These are phyloP conservation scores for Phytophthora nicotianae DNA, from an alignment of 352 stramenopile genomes.

Conservation along the genomic window DNA sequence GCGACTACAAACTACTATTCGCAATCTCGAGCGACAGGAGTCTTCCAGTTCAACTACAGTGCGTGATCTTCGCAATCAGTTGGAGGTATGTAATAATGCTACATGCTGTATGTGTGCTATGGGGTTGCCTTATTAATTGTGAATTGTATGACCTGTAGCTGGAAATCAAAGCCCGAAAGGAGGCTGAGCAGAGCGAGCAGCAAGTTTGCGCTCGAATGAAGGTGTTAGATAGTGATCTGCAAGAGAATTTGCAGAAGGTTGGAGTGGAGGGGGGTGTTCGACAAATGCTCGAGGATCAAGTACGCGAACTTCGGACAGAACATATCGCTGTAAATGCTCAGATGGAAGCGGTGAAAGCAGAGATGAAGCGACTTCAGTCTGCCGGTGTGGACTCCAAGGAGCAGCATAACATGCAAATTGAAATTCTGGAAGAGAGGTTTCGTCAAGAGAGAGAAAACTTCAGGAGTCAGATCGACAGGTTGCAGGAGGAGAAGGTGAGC, in stretches of 20 bases:
- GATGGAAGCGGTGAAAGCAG: constrained; percentile 72
- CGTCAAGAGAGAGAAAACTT: constrained; percentile 43
- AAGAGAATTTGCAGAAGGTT: constrained; percentile 59
- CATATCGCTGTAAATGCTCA: constrained; percentile 82
- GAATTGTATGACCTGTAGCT: constrained; percentile 19
- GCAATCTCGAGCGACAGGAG: constrained; percentile 59
- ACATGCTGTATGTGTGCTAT: not conserved
- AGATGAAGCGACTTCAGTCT: constrained; percentile 63
- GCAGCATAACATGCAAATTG: constrained; percentile 38
- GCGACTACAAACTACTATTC: constrained; percentile 50
- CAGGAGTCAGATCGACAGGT: constrained; percentile 52
- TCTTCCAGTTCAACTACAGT: constrained; percentile 46
- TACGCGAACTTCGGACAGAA: constrained; percentile 72
- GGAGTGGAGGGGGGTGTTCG: constrained; percentile 68
- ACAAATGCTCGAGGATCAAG: constrained; percentile 75
- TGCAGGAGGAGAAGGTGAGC: constrained; percentile 79
- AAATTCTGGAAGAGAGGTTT: constrained; percentile 42
- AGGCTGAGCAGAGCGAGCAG: constrained; percentile 45
- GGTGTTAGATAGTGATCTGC: constrained; percentile 51
- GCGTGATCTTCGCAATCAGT: constrained; percentile 55
- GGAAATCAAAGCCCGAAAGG: constrained; percentile 30
- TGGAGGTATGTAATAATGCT: constrained; percentile 40
- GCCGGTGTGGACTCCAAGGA: constrained; percentile 51
- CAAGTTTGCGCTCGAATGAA: constrained; percentile 46
- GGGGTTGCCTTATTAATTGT: constrained; percentile 4